phyloP scores from a whole-genome alignment of 352 stramenopile genomes.

The Globisporangium cystogenes region DNA sequence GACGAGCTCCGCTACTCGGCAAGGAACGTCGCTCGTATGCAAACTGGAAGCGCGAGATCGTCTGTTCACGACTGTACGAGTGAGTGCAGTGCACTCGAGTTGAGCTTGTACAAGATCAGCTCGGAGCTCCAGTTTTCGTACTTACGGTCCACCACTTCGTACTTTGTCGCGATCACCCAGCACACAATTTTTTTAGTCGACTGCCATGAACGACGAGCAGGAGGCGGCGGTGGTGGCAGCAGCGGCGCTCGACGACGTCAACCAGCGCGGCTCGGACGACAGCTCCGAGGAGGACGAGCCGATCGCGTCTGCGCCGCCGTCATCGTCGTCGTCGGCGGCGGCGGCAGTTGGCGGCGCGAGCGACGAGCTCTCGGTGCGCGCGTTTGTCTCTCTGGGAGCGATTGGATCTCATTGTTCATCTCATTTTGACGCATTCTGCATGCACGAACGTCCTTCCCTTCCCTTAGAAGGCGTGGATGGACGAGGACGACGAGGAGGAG shows the following conservation, averaged over 20 bases:
- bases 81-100: too few species aligned
- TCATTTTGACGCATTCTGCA: not conserved
- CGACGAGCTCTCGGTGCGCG: not conserved
- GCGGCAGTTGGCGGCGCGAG: constrained; percentile 3
- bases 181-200: too few species aligned
- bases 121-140: too few species aligned
- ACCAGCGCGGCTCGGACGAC: constrained; percentile 40
- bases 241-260: not conserved
- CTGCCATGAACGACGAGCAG: not conserved
- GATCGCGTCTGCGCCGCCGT: constrained; percentile 31
- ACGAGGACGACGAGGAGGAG: constrained; percentile 77
- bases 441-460: not conserved
- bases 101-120: too few species aligned
- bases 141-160: too few species aligned
- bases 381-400: not conserved
- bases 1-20: too few species aligned
- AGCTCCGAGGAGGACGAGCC: constrained; percentile 86
- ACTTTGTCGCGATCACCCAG: too few species aligned
- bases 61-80: too few species aligned
- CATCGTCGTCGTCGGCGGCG: too few species aligned
- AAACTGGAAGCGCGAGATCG: too few species aligned
- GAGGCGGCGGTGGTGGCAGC: not conserved
- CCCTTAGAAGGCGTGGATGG: constrained; percentile 66
- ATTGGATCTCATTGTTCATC: not conserved
- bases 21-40: too few species aligned